A percentile compares a stretch with the other conserved stretches of the same genome.
Evolutionary conservation across 192 early-diverging fungal species (phyloP).

Genomic region (Phycomyces nitens): DNA sequence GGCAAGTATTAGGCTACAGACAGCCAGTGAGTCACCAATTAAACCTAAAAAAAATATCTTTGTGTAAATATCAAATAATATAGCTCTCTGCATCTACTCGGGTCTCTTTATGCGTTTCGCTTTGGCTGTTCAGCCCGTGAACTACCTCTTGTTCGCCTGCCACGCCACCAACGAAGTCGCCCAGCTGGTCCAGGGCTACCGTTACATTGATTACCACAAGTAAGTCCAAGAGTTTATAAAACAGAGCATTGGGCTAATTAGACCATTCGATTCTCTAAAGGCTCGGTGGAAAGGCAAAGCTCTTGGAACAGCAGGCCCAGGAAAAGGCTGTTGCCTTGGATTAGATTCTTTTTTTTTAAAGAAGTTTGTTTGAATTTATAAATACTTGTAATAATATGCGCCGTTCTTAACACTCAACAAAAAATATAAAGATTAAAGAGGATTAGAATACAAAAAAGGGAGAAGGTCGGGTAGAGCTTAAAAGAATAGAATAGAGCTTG

Average conservation of each 20-base stretch:
- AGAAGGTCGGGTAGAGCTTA: too few relatives aligned
- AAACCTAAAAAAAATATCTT: not conserved
- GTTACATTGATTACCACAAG: conserved; percentile 78
- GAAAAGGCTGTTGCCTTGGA: not conserved
- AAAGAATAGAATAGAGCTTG: too few relatives aligned
- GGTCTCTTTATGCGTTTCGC: conserved; percentile 94
- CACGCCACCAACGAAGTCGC: conserved; percentile 87
- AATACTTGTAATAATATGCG: not conserved
- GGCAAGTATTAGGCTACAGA: conserved; percentile 36
- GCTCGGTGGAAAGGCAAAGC: not conserved
- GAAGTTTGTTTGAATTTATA: not conserved
- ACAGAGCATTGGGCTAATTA: not conserved
- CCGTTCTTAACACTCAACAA: too few relatives aligned
- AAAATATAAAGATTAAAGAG: too few relatives aligned
- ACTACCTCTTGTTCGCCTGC: conserved; percentile 91
- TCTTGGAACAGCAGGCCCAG: not conserved
- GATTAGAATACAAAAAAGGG: too few relatives aligned
- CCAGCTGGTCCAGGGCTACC: conserved; percentile 85
- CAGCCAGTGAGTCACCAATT: not conserved
- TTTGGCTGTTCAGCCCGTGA: conserved; percentile 84
- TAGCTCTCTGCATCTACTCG: conserved; percentile 84
- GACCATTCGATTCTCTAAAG: not conserved
- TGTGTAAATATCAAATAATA: not conserved
- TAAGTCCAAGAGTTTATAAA: conserved; percentile 29
- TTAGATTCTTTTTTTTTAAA: too few relatives aligned